Base-by-base conservation (phyloP, 805 yeast genomes). In the Tetrapisispora namnaoensis region DNA sequence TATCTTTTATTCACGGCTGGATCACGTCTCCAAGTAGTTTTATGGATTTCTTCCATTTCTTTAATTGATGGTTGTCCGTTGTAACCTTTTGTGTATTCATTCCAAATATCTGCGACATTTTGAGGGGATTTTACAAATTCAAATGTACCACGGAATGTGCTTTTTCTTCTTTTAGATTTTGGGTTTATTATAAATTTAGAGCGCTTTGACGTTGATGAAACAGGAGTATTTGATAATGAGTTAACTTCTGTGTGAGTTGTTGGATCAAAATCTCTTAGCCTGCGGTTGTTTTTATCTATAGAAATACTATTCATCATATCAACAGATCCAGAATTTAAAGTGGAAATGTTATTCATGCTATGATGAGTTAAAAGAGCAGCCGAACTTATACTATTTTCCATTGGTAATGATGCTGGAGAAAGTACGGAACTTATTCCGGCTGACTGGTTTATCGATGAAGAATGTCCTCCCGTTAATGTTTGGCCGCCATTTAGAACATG, bases 21-120 rank as follows among this genome's bases (percentile, higher is more conserved):
- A 44, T 70, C 80, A 45, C 76, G 67, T 58, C 82, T 69, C 83
- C 83, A 78, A 36, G 73, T 72, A 1, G 80, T 71, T 45, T 73
- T 74, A 53, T 70, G 78, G 51, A 73, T 69, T 10, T 57, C 49
- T 55, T 78, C 82, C 62, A 78, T 62, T 9, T 71, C 63, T 50
- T 70, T 71, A 36, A 78, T 68, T 2, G 82, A 75, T 0, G 80
- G 80, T 53, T 76, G 78, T 3, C 71, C 76, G 47, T 73, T 68
- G 8, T 73, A 51, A 0, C 82, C 82, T 46, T 72, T 70, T 6
- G 75, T 71, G 51, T 77, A 78, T 58, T 78, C 83, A 53, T 71
- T 68, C 83, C 83, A 78, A 20, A 78, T 73, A 51, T 77, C 82
- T 37, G 66, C 58, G 1, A 76, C 76, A 1, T 75, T 60, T 20